Evolutionary conservation across 805 yeast species (phyloP).

Genomic region (Candida khao-thaluensis): DNA sequence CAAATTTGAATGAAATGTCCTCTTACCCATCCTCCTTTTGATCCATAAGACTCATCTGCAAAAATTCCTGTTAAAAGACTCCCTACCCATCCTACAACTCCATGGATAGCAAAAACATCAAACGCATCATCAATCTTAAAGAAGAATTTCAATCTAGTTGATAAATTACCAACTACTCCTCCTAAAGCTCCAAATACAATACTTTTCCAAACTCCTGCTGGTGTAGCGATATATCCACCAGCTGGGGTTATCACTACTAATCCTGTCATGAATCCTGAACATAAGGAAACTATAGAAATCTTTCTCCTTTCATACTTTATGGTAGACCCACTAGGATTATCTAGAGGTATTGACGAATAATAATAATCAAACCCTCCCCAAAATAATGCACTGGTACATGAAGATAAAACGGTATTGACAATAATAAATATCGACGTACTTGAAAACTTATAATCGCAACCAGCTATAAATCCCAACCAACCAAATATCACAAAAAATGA

Average conservation of each 20-base stretch:
- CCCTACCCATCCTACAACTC: conserved; percentile 41
- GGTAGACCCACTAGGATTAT: conserved; percentile 8
- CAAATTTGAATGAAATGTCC: conserved; percentile 42
- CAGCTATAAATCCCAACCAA: conserved; percentile 44
- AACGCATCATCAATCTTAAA: conserved; percentile 42
- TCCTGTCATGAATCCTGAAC: conserved; percentile 42
- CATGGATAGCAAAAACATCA: conserved; percentile 45
- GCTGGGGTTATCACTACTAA: conserved; percentile 44
- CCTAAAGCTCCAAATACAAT: conserved; percentile 41
- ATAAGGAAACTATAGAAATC: conserved; percentile 38
- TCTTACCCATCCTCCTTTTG: conserved; percentile 42
- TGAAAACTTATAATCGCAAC: conserved; percentile 43
- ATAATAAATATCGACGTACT: conserved; percentile 30
- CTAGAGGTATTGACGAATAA: conserved; percentile 39
- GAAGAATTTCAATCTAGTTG: conserved; percentile 40
- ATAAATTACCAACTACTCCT: conserved; percentile 33
- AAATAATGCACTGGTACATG: conserved; percentile 33
- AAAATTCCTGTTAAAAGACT: conserved; percentile 41
- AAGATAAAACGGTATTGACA: conserved; percentile 33
- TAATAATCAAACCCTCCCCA: conserved; percentile 42
- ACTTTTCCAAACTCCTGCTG: conserved; percentile 39
- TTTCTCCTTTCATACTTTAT: conserved; percentile 24
- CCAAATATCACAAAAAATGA: conserved; percentile 33
- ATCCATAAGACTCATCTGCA: conserved; percentile 30
- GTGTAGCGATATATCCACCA: conserved; percentile 40